Evolutionary conservation across 2,329 filamentous ascomycete genomes (phyloP), one percentile per base, ranked within the genome.

Genomic region (Colletotrichum abscissum): DNA sequence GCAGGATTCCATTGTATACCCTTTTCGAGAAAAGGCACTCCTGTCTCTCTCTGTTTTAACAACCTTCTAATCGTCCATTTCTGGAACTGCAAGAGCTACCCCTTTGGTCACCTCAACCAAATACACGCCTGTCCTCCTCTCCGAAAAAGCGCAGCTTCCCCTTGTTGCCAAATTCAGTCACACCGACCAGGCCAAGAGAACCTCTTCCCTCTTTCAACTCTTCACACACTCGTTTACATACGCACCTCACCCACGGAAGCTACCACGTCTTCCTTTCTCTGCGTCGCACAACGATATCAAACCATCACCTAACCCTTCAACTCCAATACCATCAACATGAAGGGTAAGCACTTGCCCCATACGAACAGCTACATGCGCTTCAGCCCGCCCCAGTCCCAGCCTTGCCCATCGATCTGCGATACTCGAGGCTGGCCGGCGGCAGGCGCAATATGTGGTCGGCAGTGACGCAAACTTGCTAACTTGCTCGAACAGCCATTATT

Each of bases 401-500:
- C 65, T 42, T 54, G 54, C 59, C 19, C 22, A 14, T 19, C 14
- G 26, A 24, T 67, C 24, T 16, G 30, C 56, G 24, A 19, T 35
- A 19, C n/a, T 5, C 33, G 16, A 19, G 33, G 56, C 46, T 24
- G 63, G 56, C 46, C 11, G 63, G 22, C 42, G 7, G 7, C 63
- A 57, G 63, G 33, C 62, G 63, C 56, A n/a, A 5, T 28, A 26
- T 28, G 14, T 12, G 16, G 12, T 16, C 16, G 16, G 24, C 7
- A 16, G 38, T 22, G 28, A 60, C 19, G 54, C 58, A 64, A 54
- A 42, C 28, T 24, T 70, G 74, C 72, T 75, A 33, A 75, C 54
- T 12, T 38, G 55, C 42, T 49, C 5, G 30, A 22, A 54, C n/a
- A 98, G 95, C 95, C 87, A 93, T 98, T 83, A 98, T 98, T 93